These are phyloP conservation scores for Coemansia sp. DNA, from an alignment of 192 early-diverging fungal genomes.

Conservation along the genomic window DNA sequence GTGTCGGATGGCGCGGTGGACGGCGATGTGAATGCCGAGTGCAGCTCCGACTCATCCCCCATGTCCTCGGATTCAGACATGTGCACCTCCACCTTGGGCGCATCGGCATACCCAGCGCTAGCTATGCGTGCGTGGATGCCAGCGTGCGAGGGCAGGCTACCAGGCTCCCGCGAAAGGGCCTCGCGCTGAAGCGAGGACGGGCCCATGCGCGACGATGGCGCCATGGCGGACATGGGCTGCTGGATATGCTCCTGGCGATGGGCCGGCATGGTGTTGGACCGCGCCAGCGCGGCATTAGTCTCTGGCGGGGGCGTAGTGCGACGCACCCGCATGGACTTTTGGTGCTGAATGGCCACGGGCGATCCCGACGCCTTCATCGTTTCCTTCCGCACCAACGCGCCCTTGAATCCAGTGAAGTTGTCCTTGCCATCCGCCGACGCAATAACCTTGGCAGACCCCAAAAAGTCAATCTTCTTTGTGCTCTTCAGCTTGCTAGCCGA, in stretches of 20 bases:
- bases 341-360: slow-evolving; percentile 20
- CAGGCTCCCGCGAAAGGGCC: slow-evolving; percentile 5
- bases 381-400: slow-evolving; percentile 53
- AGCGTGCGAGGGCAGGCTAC: slow-evolving; percentile 13
- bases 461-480: slow-evolving; percentile 71
- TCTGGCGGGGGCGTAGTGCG: slow-evolving; percentile 45
- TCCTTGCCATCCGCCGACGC: slow-evolving; percentile 61
- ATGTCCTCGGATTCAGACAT: slow-evolving; percentile 11
- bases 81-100: slow-evolving; percentile 16
- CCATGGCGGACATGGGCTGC: slow-evolving; percentile 9
- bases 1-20: slow-evolving; percentile 1
- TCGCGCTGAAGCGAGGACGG: slow-evolving; percentile 18
- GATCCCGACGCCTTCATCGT: slow-evolving; percentile 27
- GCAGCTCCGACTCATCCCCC: slow-evolving; percentile 11
- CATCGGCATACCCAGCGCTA: slow-evolving; percentile 3
- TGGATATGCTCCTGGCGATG: slow-evolving; percentile 22
- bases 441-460: slow-evolving; percentile 81
- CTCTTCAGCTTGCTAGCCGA: slow-evolving; percentile 83
- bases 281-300: slow-evolving; percentile 24
- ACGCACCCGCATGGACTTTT: slow-evolving; percentile 52
- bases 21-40: slow-evolving; percentile 24
- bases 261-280: slow-evolving; percentile 49
- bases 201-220: neutral
- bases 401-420: slow-evolving; percentile 56
- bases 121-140: slow-evolving; percentile 2